phyloP scores from a whole-genome alignment of 805 yeast species.

The Ogataea sp. region DNA sequence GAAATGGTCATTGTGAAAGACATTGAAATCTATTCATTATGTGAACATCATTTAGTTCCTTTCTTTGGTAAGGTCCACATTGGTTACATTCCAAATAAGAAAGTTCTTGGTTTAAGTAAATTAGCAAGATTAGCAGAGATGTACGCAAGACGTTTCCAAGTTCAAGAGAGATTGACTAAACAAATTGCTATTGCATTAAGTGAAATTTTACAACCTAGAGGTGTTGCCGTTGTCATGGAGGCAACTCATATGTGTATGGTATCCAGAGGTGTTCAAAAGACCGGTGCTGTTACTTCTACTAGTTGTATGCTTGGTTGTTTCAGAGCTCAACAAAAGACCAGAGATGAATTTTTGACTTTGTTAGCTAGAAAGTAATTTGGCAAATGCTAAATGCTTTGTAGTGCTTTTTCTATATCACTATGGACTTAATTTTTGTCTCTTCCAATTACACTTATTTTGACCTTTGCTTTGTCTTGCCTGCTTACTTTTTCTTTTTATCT shows the following conservation, averaged over 20 bases:
- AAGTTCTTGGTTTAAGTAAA: conserved; percentile 87
- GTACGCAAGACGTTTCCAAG: conserved; percentile 93
- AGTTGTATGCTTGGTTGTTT: conserved; percentile 97
- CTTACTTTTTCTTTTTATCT: not conserved
- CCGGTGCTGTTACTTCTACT: conserved; percentile 89
- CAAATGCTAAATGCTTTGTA: no score
- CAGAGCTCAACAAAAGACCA: conserved; percentile 86
- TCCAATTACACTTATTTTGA: no score
- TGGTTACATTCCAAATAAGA: conserved; percentile 93
- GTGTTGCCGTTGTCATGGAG: conserved; percentile 97
- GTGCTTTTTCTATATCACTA: no score
- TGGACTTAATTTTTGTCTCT: no score
- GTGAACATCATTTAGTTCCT: conserved; percentile 98
- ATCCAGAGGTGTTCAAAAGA: conserved; percentile 92
- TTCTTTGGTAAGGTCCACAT: conserved; percentile 95
- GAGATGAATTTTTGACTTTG: conserved; percentile 89
- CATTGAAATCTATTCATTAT: conserved; percentile 83
- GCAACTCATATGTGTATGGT: conserved; percentile 99
- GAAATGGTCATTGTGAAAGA: conserved; percentile 98
- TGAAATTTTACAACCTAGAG: conserved; percentile 87
- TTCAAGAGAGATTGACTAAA: conserved; percentile 95
- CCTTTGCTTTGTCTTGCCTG: not conserved
- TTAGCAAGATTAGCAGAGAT: conserved; percentile 94
- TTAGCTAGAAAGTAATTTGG: conserved; percentile 51
- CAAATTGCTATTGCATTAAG: conserved; percentile 95